Evolutionary conservation across 129 eudicot species (phyloP), one percentile per base, ranked within the genome.

Genomic region (Erigeron canadensis): DNA sequence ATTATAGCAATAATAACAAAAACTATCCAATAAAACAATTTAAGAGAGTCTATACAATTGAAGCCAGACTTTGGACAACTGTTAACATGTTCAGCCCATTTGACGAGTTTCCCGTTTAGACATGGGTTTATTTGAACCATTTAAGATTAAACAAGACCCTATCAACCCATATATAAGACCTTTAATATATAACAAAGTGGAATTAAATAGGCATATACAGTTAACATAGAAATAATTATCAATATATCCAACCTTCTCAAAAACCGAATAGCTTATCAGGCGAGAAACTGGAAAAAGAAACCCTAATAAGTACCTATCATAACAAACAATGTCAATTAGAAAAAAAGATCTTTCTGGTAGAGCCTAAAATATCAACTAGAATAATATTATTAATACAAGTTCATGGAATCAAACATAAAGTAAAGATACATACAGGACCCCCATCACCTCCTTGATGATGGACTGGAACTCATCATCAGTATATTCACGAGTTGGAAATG

Each of bases 391-490:
- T 72, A 10, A 67, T 55, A 47, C n/a, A 40, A 67, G 48, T 53
- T 65, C 66, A 72, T 34, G 41, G 15, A 42, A 60, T 22, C 43
- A 18, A 48, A 63, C 6, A 60, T 58, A 43, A 12, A 6, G 7
- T 45, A 12, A 10, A 74, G 80, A 72, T 75, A 86, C 98, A 68
- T 90, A 95, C 97, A 95, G 76, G 48, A 95, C 91, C 67, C 99
- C 99, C 99, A 95, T 95, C 75, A 95, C 99, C 69, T 74, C 90
- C 83, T 95, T 95, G 79, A 95, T 73, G 48, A 95, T 95, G 47
- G 96, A 88, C 81, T 95, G 99, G 80, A 95, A 95, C 84, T 95
- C 99, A 55, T 95, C 99, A 84, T 95, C 99, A 10, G 97, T 95
- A 86, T 95, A 95, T 79, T 88, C 97, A 81, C 93, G 94, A 84